phyloP scores from a whole-genome alignment of 306 rosid genomes.

The Spatholobus suberectus region DNA sequence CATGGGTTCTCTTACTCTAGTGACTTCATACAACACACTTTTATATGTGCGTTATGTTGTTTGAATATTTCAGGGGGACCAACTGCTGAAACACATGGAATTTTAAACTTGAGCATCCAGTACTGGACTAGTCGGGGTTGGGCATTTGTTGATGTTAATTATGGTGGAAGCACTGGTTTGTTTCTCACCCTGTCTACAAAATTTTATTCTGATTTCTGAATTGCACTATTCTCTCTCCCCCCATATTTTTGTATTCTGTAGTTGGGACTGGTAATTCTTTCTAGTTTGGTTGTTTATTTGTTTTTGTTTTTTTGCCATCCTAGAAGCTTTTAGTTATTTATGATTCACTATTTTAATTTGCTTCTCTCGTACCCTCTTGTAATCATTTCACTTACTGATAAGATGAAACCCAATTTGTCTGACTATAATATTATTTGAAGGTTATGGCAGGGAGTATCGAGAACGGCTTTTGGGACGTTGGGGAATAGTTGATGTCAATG shows the following conservation, averaged over 20 bases:
- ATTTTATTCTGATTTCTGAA: constrained; percentile 12
- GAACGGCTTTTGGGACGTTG: constrained; percentile 85
- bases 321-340: not conserved
- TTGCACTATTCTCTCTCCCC: not conserved
- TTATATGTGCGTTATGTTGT: not conserved
- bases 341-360: not conserved
- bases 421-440: constrained; percentile 49
- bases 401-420: constrained; percentile 10
- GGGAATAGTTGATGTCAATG: constrained; percentile 98
- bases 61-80: constrained; percentile 86
- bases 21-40: not conserved
- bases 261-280: not conserved
- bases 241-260: not conserved
- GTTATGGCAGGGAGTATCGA: constrained; percentile 92
- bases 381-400: not conserved
- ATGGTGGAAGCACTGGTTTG: constrained; percentile 99
- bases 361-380: not conserved
- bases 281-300: not conserved
- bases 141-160: constrained; percentile 91
- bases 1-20: not conserved
- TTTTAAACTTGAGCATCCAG: constrained; percentile 75
- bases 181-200: constrained; percentile 37
- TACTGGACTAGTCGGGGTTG: constrained; percentile 98
- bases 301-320: not conserved
- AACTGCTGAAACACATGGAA: constrained; percentile 82